Evolutionary conservation across 2,329 filamentous ascomycete genomes (phyloP).

Genomic region (Spiromastix sp.): DNA sequence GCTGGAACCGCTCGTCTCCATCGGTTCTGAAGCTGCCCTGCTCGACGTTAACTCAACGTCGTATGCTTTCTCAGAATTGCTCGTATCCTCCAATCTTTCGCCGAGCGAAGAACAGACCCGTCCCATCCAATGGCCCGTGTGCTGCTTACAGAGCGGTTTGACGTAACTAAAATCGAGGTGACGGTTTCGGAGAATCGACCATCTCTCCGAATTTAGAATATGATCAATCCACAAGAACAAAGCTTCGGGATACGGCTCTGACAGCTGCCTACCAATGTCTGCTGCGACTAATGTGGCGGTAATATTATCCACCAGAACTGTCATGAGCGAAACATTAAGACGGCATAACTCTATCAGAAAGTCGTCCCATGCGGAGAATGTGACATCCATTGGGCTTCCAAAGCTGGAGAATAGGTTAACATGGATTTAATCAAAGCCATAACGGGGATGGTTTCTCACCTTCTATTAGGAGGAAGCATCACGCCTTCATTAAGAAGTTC

Average conservation of each 20-base stretch:
- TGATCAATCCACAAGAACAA: slow-evolving; percentile 41
- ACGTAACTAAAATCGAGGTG: slow-evolving; percentile 24
- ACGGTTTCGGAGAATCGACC: slow-evolving; percentile 20
- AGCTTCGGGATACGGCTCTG: slow-evolving; percentile 30
- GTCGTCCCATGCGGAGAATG: slow-evolving; percentile 26
- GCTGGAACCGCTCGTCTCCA: not conserved
- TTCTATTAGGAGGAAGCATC: slow-evolving; percentile 7
- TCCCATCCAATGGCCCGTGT: slow-evolving; percentile 4
- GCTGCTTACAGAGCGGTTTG: slow-evolving; percentile 20
- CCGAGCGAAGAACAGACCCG: slow-evolving; percentile 3
- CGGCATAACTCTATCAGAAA: slow-evolving; percentile 27
- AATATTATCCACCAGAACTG: slow-evolving; percentile 29
- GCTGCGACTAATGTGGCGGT: slow-evolving; percentile 23
- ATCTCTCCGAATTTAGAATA: slow-evolving; percentile 31
- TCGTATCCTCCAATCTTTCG: not conserved
- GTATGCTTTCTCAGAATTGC: not conserved
- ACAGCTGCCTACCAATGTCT: slow-evolving; percentile 11
- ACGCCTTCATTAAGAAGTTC: slow-evolving; percentile 5
- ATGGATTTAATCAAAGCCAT: not conserved
- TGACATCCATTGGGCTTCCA: slow-evolving; percentile 18
- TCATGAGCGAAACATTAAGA: slow-evolving; percentile 25
- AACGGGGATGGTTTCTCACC: slow-evolving; percentile 2
- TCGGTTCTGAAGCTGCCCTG: not conserved
- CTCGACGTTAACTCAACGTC: not conserved
- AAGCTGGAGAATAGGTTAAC: slow-evolving; percentile 13